Conservation (phyloP, 352 stramenopile genomes). For the Globisporangium spiculum region DNA sequence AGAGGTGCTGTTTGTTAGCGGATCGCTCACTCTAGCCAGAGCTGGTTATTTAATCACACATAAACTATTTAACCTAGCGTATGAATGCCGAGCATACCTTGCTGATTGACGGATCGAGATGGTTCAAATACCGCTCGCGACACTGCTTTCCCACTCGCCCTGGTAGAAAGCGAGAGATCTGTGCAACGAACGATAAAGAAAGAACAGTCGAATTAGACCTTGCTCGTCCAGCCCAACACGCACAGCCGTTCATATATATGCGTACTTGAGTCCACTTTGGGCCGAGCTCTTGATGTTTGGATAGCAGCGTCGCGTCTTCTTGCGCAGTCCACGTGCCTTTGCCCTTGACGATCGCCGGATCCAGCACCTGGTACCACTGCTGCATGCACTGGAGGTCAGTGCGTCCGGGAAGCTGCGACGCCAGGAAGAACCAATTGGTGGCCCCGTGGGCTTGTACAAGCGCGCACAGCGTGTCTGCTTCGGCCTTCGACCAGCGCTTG, state of each 20-base stretch:
- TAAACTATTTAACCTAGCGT: not conserved
- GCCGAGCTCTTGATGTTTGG: conserved; percentile 46
- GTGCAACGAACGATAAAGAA: not conserved
- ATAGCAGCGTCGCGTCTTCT: conserved; percentile 44
- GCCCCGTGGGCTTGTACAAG: conserved; percentile 47
- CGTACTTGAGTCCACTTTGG: conserved; percentile 57
- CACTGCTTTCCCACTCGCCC: conserved; percentile 68
- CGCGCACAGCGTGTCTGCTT: conserved; percentile 31
- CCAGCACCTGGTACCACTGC: conserved; percentile 66
- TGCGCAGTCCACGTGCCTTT: conserved; percentile 47
- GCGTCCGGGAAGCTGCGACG: conserved; percentile 58
- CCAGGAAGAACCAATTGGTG: conserved; percentile 73
- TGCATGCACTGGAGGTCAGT: conserved; percentile 79
- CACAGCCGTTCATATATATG: too few relatives aligned
- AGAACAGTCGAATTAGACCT: too few relatives aligned
- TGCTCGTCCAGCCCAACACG: too few relatives aligned
- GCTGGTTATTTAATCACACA: not conserved
- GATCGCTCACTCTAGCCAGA: not conserved
- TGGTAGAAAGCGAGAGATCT: conserved; percentile 60
- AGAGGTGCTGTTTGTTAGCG: not conserved
- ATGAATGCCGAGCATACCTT: conserved; percentile 24
- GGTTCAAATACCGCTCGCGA: conserved; percentile 67
- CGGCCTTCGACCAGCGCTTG: conserved; percentile 21
- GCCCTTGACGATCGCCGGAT: conserved; percentile 52
- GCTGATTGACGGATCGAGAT: conserved; percentile 44